These are phyloP conservation scores for Populus trichocarpa DNA, from an alignment of 441 rosid genomes.

Conservation along the genomic window DNA sequence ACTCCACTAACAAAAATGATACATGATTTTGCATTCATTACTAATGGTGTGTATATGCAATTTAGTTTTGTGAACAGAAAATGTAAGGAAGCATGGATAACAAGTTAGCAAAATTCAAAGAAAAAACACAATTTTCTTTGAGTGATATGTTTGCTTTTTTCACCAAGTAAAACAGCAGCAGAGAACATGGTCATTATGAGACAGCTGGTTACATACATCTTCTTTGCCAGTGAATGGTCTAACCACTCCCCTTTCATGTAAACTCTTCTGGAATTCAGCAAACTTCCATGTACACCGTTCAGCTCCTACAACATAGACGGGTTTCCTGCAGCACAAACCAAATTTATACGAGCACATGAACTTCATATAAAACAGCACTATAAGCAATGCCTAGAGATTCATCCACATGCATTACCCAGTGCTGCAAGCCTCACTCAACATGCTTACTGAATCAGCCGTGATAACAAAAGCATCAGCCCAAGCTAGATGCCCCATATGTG, in stretches of 20 bases:
- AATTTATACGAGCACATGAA: background rate
- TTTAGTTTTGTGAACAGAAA: background rate
- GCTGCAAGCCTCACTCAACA: slow-evolving; percentile 93
- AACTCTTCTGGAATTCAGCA: slow-evolving; percentile 68
- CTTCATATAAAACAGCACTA: background rate
- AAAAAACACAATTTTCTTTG: background rate
- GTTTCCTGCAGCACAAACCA: slow-evolving; percentile 55
- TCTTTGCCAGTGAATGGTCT: slow-evolving; percentile 69
- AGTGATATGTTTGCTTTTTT: background rate
- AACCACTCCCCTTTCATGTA: slow-evolving; percentile 63
- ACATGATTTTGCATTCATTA: background rate
- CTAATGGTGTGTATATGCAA: background rate
- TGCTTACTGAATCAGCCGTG: slow-evolving; percentile 95
- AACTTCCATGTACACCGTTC: slow-evolving; percentile 91
- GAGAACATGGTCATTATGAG: background rate
- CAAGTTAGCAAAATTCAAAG: background rate
- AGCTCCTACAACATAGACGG: slow-evolving; percentile 75
- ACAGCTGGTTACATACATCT: slow-evolving; percentile 55
- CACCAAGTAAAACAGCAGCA: background rate
- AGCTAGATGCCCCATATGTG: slow-evolving; percentile 88
- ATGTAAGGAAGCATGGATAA: background rate
- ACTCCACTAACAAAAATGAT: background rate
- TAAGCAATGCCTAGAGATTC: background rate
- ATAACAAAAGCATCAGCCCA: slow-evolving; percentile 95
- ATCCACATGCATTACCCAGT: slow-evolving; percentile 59